Evolutionary conservation across 257 asterid genomes (phyloP), one percentile per base, ranked within the genome.

Genomic region (Paraleonurus japonicus): DNA sequence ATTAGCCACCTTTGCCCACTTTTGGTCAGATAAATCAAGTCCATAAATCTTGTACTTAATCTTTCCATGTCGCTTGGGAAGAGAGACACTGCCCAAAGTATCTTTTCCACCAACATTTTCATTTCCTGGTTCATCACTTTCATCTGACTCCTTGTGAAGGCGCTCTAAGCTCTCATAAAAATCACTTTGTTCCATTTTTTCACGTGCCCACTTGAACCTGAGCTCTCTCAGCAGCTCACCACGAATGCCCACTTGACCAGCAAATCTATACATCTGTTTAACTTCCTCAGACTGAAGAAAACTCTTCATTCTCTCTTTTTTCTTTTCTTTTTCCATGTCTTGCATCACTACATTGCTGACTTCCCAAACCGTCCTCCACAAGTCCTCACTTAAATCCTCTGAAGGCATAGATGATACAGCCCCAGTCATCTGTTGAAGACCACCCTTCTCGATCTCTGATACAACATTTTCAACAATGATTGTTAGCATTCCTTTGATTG

Each of bases 201-300:
- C 88, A 0, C 95, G 86, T 5, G 96, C 98, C 99, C 98, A 95
- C 81, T 92, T 95, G 77, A 91, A 95, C 74, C 99, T 83, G 9
- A 91, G 85, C 82, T 95, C 99, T 76, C 99, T 82, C 39, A 95
- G 82, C 96, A 92, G 82, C 70, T 95, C 96, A 37, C 98, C 99
- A 0, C 92, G 91, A 67, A 95, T 85, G 71, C 99, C 99, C 5
- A 89, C 81, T 81, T 94, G 92, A 68, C 95, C 93, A 19, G 99
- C 96, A 85, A 95, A 89, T 67, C 96, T 80, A 66, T 79, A 86
- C 99, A 83, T 88, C 76, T 87, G 92, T 82, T 91, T 91, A 24
- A 94, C 99, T 74, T 94, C 92, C 75, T 94, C 99, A 24, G 90
- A 81, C 71, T 91, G 96, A 78, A 94, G 88, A 85, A 89, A 95